phyloP scores from a whole-genome alignment of 306 rosid species.

The Bauhinia variegata region DNA sequence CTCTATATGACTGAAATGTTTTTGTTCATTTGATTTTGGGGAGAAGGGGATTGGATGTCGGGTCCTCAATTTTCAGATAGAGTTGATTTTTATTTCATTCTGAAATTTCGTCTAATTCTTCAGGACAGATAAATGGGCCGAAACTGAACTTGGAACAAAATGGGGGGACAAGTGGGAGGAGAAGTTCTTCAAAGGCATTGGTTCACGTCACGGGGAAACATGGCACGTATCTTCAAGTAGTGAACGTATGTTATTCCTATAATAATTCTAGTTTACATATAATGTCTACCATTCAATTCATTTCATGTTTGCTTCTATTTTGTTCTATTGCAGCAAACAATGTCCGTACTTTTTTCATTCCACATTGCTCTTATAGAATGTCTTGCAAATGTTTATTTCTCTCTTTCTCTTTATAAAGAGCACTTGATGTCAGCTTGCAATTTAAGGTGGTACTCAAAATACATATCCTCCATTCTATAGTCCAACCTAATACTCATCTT shows the following conservation, averaged over 20 bases:
- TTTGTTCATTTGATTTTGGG: conserved; percentile 26
- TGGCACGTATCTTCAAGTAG: conserved; percentile 90
- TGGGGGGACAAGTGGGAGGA: conserved; percentile 99
- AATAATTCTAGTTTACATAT: conserved; percentile 12
- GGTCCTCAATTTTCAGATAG: not conserved
- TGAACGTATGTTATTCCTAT: conserved; percentile 68
- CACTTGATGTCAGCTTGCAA: not conserved
- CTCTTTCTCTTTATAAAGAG: not conserved
- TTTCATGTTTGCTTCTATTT: conserved; percentile 22
- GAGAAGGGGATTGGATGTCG: conserved; percentile 4
- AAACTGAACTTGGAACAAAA: conserved; percentile 90
- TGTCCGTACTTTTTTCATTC: not conserved
- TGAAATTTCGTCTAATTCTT: conserved; percentile 40
- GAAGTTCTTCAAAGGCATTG: conserved; percentile 87
- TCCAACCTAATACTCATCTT: not conserved
- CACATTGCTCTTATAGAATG: conserved; percentile 12
- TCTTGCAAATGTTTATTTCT: not conserved
- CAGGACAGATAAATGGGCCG: conserved; percentile 99
- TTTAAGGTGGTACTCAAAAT: not conserved
- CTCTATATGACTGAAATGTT: conserved; percentile 3
- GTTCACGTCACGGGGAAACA: conserved; percentile 96
- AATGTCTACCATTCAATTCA: conserved; percentile 11
- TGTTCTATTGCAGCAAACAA: conserved; percentile 24
- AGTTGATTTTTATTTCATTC: conserved; percentile 18
- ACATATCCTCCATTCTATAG: not conserved